Evolutionary conservation across 805 yeast genomes (phyloP), one percentile per base, ranked within the genome.

Genomic region (Ogataea pignaliae): DNA sequence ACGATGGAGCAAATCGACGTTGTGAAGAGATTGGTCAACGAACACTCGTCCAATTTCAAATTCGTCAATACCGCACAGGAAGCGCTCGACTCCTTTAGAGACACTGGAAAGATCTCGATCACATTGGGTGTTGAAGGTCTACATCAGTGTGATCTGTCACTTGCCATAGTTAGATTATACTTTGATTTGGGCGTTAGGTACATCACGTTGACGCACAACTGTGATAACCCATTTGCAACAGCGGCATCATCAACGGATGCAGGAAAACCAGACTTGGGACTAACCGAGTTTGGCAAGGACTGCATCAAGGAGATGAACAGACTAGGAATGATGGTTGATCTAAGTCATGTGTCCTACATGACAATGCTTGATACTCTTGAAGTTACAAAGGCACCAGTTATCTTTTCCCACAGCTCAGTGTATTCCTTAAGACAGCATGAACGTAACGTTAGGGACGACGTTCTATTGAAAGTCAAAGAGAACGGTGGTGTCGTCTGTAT

Each of bases 221-320:
- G 79, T 56, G 78, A 74, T 51, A 75, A 75, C 47, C 78, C 79
- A 2, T 75, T 73, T 55, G 78, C 79, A 2, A 74, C 78, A 10
- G 76, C 79, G 14, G 78, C 78, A 6, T 63, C 72, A 8, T 68
- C 76, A 0, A 64, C 67, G 6, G 46, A 69, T 14, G 75, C 64
- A 18, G 78, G 78, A 2, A 60, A 61, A 35, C 65, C 63, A n/a
- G 79, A 75, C 50, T 50, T 53, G 30, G 81, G 80, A 0, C 55
- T 76, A 40, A 61, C 75, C 15, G 58, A 59, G 0, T 69, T 47
- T 43, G 81, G 79, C 12, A 53, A 39, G 5, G 62, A 63, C 14
- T 70, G 75, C 48, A 56, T 74, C 34, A 54, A 50, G 36, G 79
- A 75, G 53, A 73, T 75, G 78, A 75, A 75, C 54, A 62, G 80